A percentile compares a stretch with the other conserved stretches of the same genome.
These are phyloP conservation scores for Rhypophila decipiens DNA, from an alignment of 495 filamentous ascomycete genomes.

Conservation along the genomic window DNA sequence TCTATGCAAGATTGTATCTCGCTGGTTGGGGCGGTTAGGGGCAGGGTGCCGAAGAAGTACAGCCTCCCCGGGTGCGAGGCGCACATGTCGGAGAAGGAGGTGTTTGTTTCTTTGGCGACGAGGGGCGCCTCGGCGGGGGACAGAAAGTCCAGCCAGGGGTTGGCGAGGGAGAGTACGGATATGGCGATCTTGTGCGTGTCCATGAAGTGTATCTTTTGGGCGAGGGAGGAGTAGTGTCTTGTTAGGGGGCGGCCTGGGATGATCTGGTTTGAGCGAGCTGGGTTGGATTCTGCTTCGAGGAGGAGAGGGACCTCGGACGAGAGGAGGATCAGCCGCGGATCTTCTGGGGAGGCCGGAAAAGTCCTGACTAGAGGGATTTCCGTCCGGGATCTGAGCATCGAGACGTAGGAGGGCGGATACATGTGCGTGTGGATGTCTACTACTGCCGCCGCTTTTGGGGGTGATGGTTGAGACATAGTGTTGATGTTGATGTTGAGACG, in stretches of 20 bases:
- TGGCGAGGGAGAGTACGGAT: conserved; percentile 85
- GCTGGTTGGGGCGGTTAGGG: conserved; percentile 59
- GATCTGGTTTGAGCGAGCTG: conserved; percentile 5
- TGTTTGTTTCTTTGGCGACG: conserved; percentile 63
- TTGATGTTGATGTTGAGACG: neutral
- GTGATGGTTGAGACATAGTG: conserved; percentile 10
- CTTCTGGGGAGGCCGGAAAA: conserved; percentile 50
- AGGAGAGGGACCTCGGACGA: conserved; percentile 56
- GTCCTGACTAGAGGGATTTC: conserved; percentile 75
- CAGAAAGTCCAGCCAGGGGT: conserved; percentile 93
- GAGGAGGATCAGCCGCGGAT: conserved; percentile 74
- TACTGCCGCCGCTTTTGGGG: conserved; percentile 25
- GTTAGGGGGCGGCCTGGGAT: conserved; percentile 67
- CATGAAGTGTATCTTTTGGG: conserved; percentile 81
- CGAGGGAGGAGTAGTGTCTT: conserved; percentile 62
- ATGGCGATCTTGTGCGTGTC: conserved; percentile 70
- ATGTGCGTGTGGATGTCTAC: conserved; percentile 95
- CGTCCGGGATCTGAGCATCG: conserved; percentile 67
- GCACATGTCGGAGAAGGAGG: conserved; percentile 69
- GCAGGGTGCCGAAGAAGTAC: conserved; percentile 77
- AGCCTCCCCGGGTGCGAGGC: conserved; percentile 49
- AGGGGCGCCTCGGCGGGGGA: conserved; percentile 51
- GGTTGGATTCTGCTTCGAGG: conserved; percentile 35
- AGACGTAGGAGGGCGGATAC: conserved; percentile 79
- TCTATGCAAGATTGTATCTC: conserved; percentile 59